Base-by-base conservation (phyloP, 495 filamentous ascomycete species). In the Daldinia grandis region DNA sequence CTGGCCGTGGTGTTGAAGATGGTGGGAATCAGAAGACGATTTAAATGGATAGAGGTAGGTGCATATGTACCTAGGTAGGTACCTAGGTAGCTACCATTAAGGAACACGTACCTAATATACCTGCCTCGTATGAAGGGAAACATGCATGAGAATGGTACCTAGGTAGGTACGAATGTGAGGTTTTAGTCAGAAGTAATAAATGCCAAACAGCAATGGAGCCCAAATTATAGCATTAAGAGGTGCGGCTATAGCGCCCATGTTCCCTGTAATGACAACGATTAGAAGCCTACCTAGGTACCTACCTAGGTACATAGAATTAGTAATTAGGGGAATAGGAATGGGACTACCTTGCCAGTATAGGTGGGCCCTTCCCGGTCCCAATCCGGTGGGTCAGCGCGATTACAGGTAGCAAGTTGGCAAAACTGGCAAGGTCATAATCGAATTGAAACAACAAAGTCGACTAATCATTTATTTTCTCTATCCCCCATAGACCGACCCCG, bases 351-450 rank as follows among this genome's bases (percentile, higher is more conserved):
- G n/a, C n/a, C n/a, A n/a, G 17, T 24, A 19, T 47, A 4, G 17
- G 42, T 47, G 33, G 61, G 40, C 54, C 62, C 68, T 62, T 65
- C 56, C 62, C 57, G 68, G 68, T 66, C 57, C 68, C 68, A 66
- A 66, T 25, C 62, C 42, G 33, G 68, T 71, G 68, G 68, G 58
- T 58, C 68, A 40, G 7, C 8, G 40, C 40, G 40, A 44, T 44
- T 54, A 27, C 3, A 66, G 30, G 54, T 40, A 58, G 25, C 53
- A 50, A 51, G 55, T 44, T 58, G 42, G 17, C 25, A 51, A 50
- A 51, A 44, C 33, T 58, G 42, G 17, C 25, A 51, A 15, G 49
- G 49, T 51, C 24, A 24, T 54, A 54, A 55, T 49, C 31, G 59
- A 40, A 62, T 62, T 31, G 19, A 63, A 54, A 50, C 15, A 40